phyloP scores from a whole-genome alignment of 257 asterid genomes.

The Cinchona pubescens region DNA sequence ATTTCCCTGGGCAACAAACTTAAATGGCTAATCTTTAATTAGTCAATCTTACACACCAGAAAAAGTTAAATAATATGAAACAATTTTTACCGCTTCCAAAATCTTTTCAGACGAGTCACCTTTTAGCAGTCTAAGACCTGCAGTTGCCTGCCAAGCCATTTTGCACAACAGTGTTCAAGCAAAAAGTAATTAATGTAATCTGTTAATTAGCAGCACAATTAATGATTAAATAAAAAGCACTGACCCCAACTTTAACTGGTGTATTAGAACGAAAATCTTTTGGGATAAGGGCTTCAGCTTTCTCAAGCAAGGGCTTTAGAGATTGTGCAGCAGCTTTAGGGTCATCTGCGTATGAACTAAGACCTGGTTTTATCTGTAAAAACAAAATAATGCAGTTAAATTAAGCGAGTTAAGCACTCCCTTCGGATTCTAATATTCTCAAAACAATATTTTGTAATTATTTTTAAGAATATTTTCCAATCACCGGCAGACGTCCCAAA shows the following conservation, averaged over 20 bases:
- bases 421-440: no score
- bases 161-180: neutral
- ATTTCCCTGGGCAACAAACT: conserved; percentile 6
- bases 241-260: conserved; percentile 76
- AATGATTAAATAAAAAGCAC: conserved; percentile 18
- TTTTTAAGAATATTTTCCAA: no score
- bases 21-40: no score
- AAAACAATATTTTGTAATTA: no score
- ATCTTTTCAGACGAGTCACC: conserved; percentile 77
- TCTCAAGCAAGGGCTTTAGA: conserved; percentile 45
- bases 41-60: no score
- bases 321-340: conserved; percentile 71
- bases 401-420: no score
- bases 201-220: neutral
- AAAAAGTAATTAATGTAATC: no score
- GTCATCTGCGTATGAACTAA: conserved; percentile 60
- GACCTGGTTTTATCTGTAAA: conserved; percentile 61
- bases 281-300: conserved; percentile 74
- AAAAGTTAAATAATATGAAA: neutral
- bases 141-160: conserved; percentile 61
- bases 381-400: conserved; percentile 18
- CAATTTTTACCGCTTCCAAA: conserved; percentile 57
- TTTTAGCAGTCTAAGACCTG: conserved; percentile 77
- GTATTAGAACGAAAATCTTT: conserved; percentile 42
- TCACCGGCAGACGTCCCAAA: no score